A percentile compares a stretch with the other conserved stretches of the same genome.
Evolutionary conservation across 2,329 filamentous ascomycete genomes (phyloP).

Genomic region (Phialophora chinensis): DNA sequence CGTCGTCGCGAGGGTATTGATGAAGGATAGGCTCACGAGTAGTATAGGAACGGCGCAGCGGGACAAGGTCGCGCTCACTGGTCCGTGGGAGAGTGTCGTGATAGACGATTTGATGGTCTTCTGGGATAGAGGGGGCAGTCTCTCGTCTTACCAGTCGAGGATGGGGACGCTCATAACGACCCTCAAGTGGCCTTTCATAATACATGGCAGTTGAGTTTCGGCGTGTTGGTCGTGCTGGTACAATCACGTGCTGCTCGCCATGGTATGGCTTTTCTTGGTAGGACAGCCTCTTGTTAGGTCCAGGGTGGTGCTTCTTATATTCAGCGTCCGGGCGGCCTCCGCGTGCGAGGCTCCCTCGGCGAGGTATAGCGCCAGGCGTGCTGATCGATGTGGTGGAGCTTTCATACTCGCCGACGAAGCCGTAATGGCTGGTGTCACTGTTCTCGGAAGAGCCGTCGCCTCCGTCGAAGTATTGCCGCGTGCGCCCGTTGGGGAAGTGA

Average conservation of each 20-base stretch:
- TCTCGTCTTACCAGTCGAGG: slow-evolving; percentile 22
- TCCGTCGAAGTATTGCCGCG: slow-evolving; percentile 30
- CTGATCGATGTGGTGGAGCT: slow-evolving; percentile 33
- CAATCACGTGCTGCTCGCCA: slow-evolving; percentile 22
- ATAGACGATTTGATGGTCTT: slow-evolving; percentile 28
- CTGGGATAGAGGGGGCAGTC: slow-evolving; percentile 26
- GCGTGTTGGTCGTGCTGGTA: slow-evolving; percentile 16
- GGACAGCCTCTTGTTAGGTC: slow-evolving; percentile 25
- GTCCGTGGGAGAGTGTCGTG: slow-evolving; percentile 9
- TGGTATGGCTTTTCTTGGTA: slow-evolving; percentile 29
- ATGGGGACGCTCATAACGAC: slow-evolving; percentile 23
- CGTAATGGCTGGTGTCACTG: slow-evolving; percentile 34
- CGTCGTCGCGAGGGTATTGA: slow-evolving; percentile 19
- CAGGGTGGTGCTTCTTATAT: slow-evolving; percentile 33
- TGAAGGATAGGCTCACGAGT: slow-evolving; percentile 23
- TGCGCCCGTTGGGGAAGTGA: slow-evolving; percentile 31
- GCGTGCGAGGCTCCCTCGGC: slow-evolving; percentile 32
- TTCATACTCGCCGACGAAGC: slow-evolving; percentile 28
- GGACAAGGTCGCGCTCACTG: slow-evolving; percentile 19
- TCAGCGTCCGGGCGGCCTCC: slow-evolving; percentile 23
- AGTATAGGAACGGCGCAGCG: slow-evolving; percentile 18
- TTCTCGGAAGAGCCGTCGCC: slow-evolving; percentile 28
- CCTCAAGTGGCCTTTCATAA: slow-evolving; percentile 20
- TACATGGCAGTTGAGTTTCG: slow-evolving; percentile 21
- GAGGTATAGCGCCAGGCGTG: slow-evolving; percentile 29